phyloP scores from a whole-genome alignment of 495 filamentous ascomycete genomes.

The Aspergillus sparsus region DNA sequence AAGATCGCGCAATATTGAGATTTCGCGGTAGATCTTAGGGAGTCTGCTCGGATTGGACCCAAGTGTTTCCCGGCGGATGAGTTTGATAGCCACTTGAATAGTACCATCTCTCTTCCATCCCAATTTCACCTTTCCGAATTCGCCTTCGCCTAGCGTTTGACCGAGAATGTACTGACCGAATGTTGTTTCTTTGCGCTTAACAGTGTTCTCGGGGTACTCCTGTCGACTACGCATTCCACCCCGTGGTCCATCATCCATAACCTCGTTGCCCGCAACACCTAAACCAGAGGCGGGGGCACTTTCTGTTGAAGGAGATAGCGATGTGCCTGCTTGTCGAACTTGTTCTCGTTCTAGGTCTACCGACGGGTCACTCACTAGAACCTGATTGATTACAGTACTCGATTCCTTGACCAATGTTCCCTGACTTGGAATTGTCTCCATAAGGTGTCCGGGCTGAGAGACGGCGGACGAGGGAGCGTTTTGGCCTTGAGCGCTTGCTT shows the following conservation, averaged over 20 bases:
- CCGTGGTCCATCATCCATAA: conserved; percentile 61
- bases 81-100: conserved; percentile 95
- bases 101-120: conserved; percentile 98
- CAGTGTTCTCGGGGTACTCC: conserved; percentile 61
- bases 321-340: conserved; percentile 66
- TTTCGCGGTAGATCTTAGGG: conserved; percentile 96
- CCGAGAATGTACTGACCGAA: conserved; percentile 96
- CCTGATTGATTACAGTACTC: conserved; percentile 67
- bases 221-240: conserved; percentile 71
- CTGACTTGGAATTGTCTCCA: conserved; percentile 31
- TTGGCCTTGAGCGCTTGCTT: conserved; percentile 18
- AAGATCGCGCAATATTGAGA: conserved; percentile 81
- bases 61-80: conserved; percentile 87
- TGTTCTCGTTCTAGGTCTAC: conserved; percentile 77
- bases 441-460: conserved; percentile 23
- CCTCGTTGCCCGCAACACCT: conserved; percentile 54
- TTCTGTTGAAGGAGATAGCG: conserved; percentile 53
- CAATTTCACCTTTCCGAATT: conserved; percentile 98
- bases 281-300: conserved; percentile 55
- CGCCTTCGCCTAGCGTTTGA: conserved; percentile 95
- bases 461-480: conserved; percentile 18
- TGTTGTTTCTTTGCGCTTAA: conserved; percentile 71
- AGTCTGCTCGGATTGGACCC: conserved; percentile 83
- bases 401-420: conserved; percentile 41
- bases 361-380: conserved; percentile 75